These are phyloP conservation scores for Chaetomiaceae sp. DNA, from an alignment of 2,329 filamentous ascomycete species.

Conservation along the genomic window DNA sequence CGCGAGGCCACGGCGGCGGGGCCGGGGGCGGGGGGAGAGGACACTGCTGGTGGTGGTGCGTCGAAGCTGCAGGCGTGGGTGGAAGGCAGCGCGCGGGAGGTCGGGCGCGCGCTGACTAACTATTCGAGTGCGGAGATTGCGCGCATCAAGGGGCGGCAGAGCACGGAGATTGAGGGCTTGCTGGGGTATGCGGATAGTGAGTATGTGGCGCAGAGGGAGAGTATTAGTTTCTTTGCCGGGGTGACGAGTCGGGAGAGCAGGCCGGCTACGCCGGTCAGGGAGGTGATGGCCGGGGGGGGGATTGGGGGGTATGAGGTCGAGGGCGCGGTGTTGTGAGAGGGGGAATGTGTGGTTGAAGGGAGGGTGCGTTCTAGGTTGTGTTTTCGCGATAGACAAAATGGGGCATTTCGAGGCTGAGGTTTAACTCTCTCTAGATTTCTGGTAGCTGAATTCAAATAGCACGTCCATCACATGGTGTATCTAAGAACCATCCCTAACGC, in stretches of 20 bases:
- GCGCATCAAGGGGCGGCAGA: constrained; percentile 77
- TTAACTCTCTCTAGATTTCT: neutral
- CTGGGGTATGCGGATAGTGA: constrained; percentile 92
- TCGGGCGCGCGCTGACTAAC: constrained; percentile 85
- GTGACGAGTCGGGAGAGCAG: constrained; percentile 37
- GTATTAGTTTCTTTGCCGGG: constrained; percentile 65
- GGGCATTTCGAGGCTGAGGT: no score
- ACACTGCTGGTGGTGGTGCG: constrained; percentile 19
- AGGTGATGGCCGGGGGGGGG: constrained; percentile 16
- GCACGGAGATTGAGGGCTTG: constrained; percentile 69
- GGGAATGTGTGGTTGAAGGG: neutral
- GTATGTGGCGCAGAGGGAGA: constrained; percentile 84
- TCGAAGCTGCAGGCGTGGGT: constrained; percentile 46
- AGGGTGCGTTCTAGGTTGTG: neutral
- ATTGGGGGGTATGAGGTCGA: constrained; percentile 22
- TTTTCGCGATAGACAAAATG: constrained; percentile 5
- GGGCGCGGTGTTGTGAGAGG: constrained; percentile 7
- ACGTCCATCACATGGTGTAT: neutral
- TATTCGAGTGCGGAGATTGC: constrained; percentile 82
- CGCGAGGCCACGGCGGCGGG: constrained; percentile 20
- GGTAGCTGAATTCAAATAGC: constrained; percentile 4
- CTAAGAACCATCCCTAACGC: constrained; percentile 13
- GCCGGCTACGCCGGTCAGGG: constrained; percentile 37
- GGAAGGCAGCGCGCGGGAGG: constrained; percentile 56
- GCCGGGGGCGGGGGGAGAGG: neutral